phyloP scores from a whole-genome alignment of 345 rosid species.

The Eucalyptus viminalis region DNA sequence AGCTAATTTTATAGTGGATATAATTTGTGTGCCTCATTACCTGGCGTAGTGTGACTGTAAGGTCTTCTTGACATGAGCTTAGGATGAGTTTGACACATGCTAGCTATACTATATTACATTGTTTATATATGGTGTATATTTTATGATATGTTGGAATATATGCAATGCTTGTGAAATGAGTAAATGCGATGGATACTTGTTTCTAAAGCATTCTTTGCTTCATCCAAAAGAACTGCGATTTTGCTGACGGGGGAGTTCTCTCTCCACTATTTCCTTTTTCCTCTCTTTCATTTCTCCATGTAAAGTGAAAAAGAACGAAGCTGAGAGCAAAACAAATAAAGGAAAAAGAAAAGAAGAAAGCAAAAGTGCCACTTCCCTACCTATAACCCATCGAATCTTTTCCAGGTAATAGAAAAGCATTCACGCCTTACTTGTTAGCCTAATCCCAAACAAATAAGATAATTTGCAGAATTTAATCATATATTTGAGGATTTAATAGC shows the following conservation, averaged over 20 bases:
- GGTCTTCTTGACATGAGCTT: background rate
- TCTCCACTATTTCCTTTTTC: background rate
- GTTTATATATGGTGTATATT: background rate
- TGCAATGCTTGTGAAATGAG: background rate
- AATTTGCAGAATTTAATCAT: too few relatives aligned
- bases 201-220: background rate
- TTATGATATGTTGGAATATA: background rate
- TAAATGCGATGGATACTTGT: background rate
- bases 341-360: too few relatives aligned
- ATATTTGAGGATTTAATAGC: too few relatives aligned
- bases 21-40: too few relatives aligned
- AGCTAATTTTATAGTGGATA: background rate
- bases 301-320: too few relatives aligned
- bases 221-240: background rate
- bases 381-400: too few relatives aligned
- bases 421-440: too few relatives aligned
- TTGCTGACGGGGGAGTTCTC: background rate
- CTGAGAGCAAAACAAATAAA: too few relatives aligned
- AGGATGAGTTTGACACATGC: background rate
- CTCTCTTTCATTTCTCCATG: background rate
- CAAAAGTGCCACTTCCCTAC: too few relatives aligned
- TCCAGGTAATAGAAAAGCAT: too few relatives aligned
- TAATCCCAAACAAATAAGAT: too few relatives aligned
- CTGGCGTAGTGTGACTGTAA: background rate
- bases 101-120: background rate